These are phyloP conservation scores for Senecio squalidus DNA, from an alignment of 140 eudicot genomes.

Conservation along the genomic window DNA sequence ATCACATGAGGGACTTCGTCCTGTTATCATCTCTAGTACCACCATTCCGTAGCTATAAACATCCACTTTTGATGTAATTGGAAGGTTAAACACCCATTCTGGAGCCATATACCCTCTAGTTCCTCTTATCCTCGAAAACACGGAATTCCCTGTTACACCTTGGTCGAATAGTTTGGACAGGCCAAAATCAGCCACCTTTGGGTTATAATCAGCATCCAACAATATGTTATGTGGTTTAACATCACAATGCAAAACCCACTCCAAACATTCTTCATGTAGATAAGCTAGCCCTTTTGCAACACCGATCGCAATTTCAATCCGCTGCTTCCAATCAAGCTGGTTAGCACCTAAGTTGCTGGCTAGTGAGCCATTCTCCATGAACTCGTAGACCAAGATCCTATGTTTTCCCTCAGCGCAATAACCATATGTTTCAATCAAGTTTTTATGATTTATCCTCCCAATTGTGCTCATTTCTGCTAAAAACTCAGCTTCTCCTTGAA, in stretches of 20 bases:
- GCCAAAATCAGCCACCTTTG: no score
- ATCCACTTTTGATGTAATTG: no score
- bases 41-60: conserved; percentile 33
- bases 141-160: background rate
- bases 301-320: conserved; percentile 14
- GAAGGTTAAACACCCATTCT: conserved; percentile 15
- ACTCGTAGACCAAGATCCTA: conserved; percentile 23
- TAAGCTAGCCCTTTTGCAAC: conserved; percentile 30
- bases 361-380: conserved; percentile 25
- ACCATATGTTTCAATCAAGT: conserved; percentile 26
- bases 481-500: conserved; percentile 30
- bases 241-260: conserved; percentile 30
- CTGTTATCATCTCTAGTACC: conserved; percentile 29
- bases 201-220: no score
- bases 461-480: conserved; percentile 27
- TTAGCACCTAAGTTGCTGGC: conserved; percentile 6
- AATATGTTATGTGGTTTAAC: no score
- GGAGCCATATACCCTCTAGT: conserved; percentile 30
- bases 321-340: conserved; percentile 21
- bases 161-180: conserved; percentile 20
- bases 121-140: conserved; percentile 31
- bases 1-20: conserved; percentile 13
- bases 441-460: conserved; percentile 26
- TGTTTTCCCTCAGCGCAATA: conserved; percentile 24
- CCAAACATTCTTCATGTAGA: no score